A percentile compares a stretch with the other conserved stretches of the same genome.
Conservation (phyloP, 805 yeast species). For the Kodamaea nitidulidarum region DNA sequence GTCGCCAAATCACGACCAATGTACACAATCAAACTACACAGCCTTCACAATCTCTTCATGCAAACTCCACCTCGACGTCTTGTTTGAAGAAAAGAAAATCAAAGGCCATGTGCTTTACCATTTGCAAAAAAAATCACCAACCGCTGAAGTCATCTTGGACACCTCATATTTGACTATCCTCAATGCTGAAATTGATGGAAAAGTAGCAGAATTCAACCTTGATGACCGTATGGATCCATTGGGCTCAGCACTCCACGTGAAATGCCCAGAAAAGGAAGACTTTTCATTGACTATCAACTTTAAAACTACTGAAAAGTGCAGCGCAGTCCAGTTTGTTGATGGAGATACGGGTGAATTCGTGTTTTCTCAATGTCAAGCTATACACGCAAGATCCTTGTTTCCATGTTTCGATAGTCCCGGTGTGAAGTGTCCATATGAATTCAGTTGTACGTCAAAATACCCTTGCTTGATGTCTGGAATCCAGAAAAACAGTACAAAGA, state of each 20-base stretch:
- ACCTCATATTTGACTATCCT: constrained; percentile 57
- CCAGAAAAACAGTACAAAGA: too few species aligned
- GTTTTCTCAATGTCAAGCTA: constrained; percentile 89
- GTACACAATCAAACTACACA: constrained; percentile 55
- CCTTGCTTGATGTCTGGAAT: constrained; percentile 79
- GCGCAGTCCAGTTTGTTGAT: constrained; percentile 84
- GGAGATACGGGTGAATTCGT: constrained; percentile 68
- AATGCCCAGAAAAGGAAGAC: constrained; percentile 3
- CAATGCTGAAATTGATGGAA: constrained; percentile 42
- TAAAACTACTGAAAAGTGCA: constrained; percentile 67
- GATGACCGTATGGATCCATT: constrained; percentile 47
- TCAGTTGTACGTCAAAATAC: constrained; percentile 56
- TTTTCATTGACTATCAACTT: constrained; percentile 45
- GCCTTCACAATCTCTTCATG: constrained; percentile 51
- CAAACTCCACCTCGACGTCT: constrained; percentile 46
- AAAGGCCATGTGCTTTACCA: constrained; percentile 52
- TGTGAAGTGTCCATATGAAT: constrained; percentile 61
- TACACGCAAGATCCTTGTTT: constrained; percentile 81
- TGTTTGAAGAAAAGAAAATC: constrained; percentile 51
- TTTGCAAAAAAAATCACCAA: constrained; percentile 27
- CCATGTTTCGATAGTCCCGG: constrained; percentile 93
- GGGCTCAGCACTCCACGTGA: constrained; percentile 54
- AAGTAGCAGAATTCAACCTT: constrained; percentile 27
- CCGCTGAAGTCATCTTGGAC: constrained; percentile 55
- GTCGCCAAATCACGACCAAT: constrained; percentile 22